Evolutionary conservation across 73 alveolate genomes (phyloP).

Genomic region (Tetrahymena elliotti): DNA sequence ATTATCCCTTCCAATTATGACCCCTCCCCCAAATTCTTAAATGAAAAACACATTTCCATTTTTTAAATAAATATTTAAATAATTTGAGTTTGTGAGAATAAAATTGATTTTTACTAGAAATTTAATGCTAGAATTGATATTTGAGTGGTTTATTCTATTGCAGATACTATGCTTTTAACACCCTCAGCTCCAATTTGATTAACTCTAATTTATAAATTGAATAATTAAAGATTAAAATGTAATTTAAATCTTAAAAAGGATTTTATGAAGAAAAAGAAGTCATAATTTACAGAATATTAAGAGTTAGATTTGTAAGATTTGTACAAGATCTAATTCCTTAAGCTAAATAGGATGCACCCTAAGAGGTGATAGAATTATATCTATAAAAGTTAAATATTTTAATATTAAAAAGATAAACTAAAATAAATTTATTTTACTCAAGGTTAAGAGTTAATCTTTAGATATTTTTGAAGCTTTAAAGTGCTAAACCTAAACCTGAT

Average conservation of each 20-base stretch:
- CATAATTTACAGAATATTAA: neutral
- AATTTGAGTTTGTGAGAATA: too few species aligned
- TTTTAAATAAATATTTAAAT: too few species aligned
- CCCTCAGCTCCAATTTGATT: neutral
- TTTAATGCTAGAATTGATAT: neutral
- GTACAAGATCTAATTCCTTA: neutral
- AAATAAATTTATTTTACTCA: neutral
- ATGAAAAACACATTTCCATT: too few species aligned
- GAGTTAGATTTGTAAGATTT: neutral
- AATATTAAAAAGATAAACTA: too few species aligned
- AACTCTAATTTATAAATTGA: neutral
- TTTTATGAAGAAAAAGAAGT: too few species aligned
- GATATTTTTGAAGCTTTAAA: neutral
- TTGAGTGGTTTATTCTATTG: neutral
- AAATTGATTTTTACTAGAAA: neutral
- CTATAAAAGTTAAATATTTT: too few species aligned
- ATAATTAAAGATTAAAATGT: too few species aligned
- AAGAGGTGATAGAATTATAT: too few species aligned
- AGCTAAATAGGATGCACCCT: neutral
- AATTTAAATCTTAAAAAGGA: too few species aligned
- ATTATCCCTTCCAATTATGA: too few species aligned
- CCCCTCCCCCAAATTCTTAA: too few species aligned
- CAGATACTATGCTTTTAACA: neutral
- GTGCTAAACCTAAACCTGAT: neutral
- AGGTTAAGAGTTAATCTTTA: neutral